Base-by-base conservation (phyloP, 108 stramenopile species). In the Parmales sp. region DNA sequence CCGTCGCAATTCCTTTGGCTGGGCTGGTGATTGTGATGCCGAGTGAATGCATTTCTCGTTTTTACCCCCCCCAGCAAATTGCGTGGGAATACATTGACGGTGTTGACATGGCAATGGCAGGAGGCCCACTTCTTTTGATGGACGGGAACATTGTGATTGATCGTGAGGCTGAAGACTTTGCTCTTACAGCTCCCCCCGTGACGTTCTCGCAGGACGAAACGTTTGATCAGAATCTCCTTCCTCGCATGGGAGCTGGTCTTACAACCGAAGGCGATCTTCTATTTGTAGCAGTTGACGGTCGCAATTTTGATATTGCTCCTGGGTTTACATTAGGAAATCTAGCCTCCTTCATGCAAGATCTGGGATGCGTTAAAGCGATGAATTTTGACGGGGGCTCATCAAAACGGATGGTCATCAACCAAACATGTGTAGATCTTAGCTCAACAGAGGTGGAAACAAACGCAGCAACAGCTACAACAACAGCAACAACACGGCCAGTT, bases 171-270 rank as follows among this genome's bases (percentile, higher is more conserved):
- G 75, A 76, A 39, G 75, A 73, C 44, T 76, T 76, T 54, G 37
- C 25, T 16, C 72, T 72, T 2, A 73, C 49, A 18, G 75, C 75
- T 8, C 75, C 75, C 0, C 75, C 75, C 1, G 54, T 76, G 26
- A 76, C 75, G 3, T 76, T 76, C 29, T 39, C 38, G 13, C 75
- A 73, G 23, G 75, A 76, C 64, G 75, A 76, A 45, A 76, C 75
- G 7, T 71, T 72, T 34, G 75, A 76, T 49, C 72, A 66, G 29
- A 76, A 76, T 46, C 69, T 76, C 1, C 38, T 76, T 38, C 75
- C 75, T 6, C 68, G 75, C 41, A 76, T 76, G 75, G 75, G 72
- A 4, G 65, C 69, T 19, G 75, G 75, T 41, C 67, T 73, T 26
- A 64, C 75, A 5, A 74, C 45, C 23, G 65, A 63, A 8, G 68